These are phyloP conservation scores for Russula griseocarnosa DNA, from an alignment of 768 basidiomycete species.

Conservation along the genomic window DNA sequence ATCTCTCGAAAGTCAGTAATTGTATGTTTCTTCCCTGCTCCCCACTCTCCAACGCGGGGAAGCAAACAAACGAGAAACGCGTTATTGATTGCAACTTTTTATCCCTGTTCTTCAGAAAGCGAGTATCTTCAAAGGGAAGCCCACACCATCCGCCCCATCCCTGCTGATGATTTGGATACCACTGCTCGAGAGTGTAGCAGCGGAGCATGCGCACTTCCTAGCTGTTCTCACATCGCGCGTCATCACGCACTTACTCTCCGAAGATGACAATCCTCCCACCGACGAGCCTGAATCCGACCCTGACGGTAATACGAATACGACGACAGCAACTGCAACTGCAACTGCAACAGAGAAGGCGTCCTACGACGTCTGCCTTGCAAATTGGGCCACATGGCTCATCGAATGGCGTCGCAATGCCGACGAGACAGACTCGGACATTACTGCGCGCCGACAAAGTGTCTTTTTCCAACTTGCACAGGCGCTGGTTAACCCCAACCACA, in stretches of 20 bases:
- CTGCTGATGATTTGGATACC: slow-evolving; percentile 64
- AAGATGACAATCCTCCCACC: slow-evolving; percentile 18
- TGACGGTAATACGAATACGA: slow-evolving; percentile 15
- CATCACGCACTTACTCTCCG: slow-evolving; percentile 36
- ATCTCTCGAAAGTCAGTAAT: slow-evolving; percentile 70
- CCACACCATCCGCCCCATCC: slow-evolving; percentile 47
- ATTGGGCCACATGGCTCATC: slow-evolving; percentile 65
- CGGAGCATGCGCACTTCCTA: slow-evolving; percentile 54
- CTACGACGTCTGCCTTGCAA: slow-evolving; percentile 57
- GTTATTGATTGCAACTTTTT: neutral
- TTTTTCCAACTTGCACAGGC: slow-evolving; percentile 46
- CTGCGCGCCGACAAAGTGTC: slow-evolving; percentile 43
- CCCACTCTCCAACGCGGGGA: no score
- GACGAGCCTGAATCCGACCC: neutral
- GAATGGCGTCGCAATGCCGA: slow-evolving; percentile 39
- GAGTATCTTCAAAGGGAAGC: slow-evolving; percentile 38
- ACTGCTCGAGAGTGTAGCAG: slow-evolving; percentile 53
- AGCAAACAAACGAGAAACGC: neutral
- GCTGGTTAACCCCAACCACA: slow-evolving; percentile 37
- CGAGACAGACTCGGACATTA: slow-evolving; percentile 35
- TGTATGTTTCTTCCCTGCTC: no score
- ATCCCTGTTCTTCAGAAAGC: slow-evolving; percentile 45
- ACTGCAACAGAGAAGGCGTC: slow-evolving; percentile 36
- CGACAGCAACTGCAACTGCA: slow-evolving; percentile 28
- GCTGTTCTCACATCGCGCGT: slow-evolving; percentile 47